These are phyloP conservation scores for Phytophthora hibernalis DNA, from an alignment of 352 stramenopile genomes.

Conservation along the genomic window DNA sequence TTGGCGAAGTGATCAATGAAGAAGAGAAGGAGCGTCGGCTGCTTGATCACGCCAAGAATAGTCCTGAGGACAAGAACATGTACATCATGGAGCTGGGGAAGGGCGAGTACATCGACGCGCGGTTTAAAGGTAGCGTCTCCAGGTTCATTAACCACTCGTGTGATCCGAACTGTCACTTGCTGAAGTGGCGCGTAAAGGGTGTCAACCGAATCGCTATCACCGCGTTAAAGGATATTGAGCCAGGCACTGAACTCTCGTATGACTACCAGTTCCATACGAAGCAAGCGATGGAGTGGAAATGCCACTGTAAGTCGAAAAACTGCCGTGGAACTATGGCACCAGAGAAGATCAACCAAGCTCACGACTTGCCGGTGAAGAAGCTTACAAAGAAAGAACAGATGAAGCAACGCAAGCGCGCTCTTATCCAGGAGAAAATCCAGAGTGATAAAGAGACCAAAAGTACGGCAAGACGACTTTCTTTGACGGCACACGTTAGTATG, in stretches of 20 bases:
- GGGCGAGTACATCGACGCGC: slow-evolving; percentile 95
- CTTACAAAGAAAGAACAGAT: slow-evolving; percentile 83
- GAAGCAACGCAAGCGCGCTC: slow-evolving; percentile 71
- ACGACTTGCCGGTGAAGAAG: slow-evolving; percentile 55
- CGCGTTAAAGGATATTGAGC: slow-evolving; percentile 87
- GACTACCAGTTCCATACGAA: slow-evolving; percentile 95
- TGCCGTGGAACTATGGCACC: slow-evolving; percentile 91
- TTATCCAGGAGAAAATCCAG: slow-evolving; percentile 72
- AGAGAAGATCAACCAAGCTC: slow-evolving; percentile 67
- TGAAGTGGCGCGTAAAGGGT: slow-evolving; percentile 95
- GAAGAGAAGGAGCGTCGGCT: slow-evolving; percentile 91
- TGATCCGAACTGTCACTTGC: slow-evolving; percentile 94
- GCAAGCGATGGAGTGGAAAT: slow-evolving; percentile 88
- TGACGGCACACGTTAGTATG: slow-evolving; percentile 64
- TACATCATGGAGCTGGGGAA: slow-evolving; percentile 95
- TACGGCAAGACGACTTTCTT: slow-evolving; percentile 63
- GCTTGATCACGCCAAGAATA: slow-evolving; percentile 80
- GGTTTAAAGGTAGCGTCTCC: slow-evolving; percentile 93
- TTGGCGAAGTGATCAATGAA: slow-evolving; percentile 95
- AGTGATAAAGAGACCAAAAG: slow-evolving; percentile 72
- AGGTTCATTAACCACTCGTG: slow-evolving; percentile 98
- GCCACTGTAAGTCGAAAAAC: slow-evolving; percentile 80
- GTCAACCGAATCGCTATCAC: slow-evolving; percentile 94
- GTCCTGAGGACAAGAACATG: slow-evolving; percentile 96
- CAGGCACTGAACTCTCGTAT: slow-evolving; percentile 93